Conservation (phyloP, 768 basidiomycete species). For the Podaxis carcinomalis region DNA sequence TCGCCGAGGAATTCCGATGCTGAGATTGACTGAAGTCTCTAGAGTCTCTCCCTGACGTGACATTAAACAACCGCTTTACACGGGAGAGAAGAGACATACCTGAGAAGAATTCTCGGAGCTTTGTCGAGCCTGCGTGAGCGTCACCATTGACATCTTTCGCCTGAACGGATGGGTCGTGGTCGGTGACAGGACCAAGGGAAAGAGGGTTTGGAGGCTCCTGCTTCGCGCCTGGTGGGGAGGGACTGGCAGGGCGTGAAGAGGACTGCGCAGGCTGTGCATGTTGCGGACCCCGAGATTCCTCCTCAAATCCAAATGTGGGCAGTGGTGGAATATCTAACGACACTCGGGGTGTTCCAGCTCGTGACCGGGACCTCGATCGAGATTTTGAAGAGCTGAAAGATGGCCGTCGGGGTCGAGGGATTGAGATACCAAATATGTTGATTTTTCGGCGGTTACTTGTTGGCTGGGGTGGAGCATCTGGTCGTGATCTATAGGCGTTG, state of each 20-base stretch:
- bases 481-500: constrained; percentile 15
- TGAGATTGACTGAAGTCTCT: constrained; percentile 11
- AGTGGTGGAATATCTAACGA: constrained; percentile 21
- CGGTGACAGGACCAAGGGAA: constrained; percentile 23
- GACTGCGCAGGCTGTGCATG: constrained; percentile 18
- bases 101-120: constrained; percentile 27
- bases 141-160: background rate
- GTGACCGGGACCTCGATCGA: constrained; percentile 28
- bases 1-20: constrained; percentile 14
- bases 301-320: constrained; percentile 19
- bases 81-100: constrained; percentile 18
- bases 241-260: constrained; percentile 25
- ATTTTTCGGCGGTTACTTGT: constrained; percentile 30
- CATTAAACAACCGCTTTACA: background rate
- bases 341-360: constrained; percentile 19
- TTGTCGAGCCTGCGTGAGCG: constrained; percentile 17
- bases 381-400: constrained; percentile 20
- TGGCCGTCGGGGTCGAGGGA: constrained; percentile 30
- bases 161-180: constrained; percentile 17
- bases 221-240: constrained; percentile 22
- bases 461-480: constrained; percentile 32
- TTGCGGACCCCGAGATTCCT: constrained; percentile 25
- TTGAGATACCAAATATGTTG: constrained; percentile 42
- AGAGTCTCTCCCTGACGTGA: constrained; percentile 13
- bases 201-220: constrained; percentile 24